Percentiles rank a stretch among this genome's conserved stretches.
Evolutionary conservation across 208 protist genomes (phyloP).

Genomic region (Novymonas esmeraldas): DNA sequence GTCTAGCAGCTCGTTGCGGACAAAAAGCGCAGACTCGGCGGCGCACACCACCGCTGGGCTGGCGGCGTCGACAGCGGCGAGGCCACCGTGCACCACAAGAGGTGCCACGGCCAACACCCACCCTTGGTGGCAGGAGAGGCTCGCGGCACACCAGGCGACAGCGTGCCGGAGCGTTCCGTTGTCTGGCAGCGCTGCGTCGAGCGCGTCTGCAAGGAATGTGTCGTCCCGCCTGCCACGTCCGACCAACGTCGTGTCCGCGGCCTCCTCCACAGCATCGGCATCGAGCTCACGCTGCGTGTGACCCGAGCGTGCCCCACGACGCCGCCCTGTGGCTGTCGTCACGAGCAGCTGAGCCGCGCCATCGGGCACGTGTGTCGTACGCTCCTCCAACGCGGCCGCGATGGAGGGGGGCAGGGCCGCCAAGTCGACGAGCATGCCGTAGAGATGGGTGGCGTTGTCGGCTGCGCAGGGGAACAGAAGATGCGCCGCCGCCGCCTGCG

Average conservation of each 20-base stretch:
- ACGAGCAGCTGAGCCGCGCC: constrained; percentile 20
- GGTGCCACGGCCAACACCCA: constrained; percentile 9
- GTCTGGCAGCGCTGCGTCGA: constrained; percentile 31
- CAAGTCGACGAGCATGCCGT: constrained; percentile 17
- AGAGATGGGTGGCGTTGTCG: constrained; percentile 8
- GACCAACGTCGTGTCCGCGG: background rate
- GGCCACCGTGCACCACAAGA: constrained; percentile 1
- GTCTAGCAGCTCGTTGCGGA: constrained; percentile 38
- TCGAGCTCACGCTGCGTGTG: background rate
- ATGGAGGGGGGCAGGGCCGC: constrained; percentile 14
- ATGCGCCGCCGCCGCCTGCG: background rate
- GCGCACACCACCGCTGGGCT: background rate
- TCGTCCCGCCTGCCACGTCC: background rate
- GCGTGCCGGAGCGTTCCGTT: constrained; percentile 31
- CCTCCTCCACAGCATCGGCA: background rate
- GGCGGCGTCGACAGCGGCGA: background rate
- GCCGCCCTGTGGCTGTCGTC: constrained; percentile 9
- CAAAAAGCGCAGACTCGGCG: constrained; percentile 45
- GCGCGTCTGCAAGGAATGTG: constrained; percentile 5
- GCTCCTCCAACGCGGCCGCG: constrained; percentile 12
- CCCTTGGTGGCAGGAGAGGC: constrained; percentile 28
- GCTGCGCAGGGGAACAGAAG: background rate
- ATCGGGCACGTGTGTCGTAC: constrained; percentile 19
- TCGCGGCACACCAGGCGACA: constrained; percentile 20
- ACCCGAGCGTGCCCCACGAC: background rate